Base-by-base conservation (phyloP, 768 basidiomycete species). In the Roridomyces roridus region DNA sequence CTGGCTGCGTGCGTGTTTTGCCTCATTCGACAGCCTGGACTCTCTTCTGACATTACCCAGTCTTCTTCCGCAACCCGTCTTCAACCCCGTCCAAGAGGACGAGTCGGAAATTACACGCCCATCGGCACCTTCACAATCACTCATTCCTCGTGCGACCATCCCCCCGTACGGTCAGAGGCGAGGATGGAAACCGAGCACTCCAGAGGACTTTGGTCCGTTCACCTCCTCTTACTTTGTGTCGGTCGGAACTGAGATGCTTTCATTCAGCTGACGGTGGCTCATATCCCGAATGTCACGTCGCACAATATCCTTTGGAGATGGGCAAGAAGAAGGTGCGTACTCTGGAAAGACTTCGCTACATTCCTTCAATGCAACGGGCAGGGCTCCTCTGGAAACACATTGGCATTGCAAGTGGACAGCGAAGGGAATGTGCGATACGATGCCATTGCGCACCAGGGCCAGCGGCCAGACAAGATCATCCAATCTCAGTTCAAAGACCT, bases 401-500 rank as follows among this genome's bases (percentile, higher is more conserved):
- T 99, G 9, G 95, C 97, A 6, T 84, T 99, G 4, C 96, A 96
- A 82, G 96, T 98, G 25, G 96, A 99, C 68, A 85, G 85, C 56
- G 96, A 97, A 72, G 97, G 97, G 42, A 96, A 94, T 60, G 95
- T 98, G 47, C 89, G 93, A 60, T 99, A 98, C 70, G 96, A 97
- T 72, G 96, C 92, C 47, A 98, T 98, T 64, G 96, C 96, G 9
- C 89, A 89, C 58, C 95, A 98, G 73, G 97, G 97, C 36, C 92
- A 97, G 67, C 87, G 93, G 20, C 80, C 83, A 1, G 94, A 90
- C 64, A 92, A 92, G 71, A 75, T 86, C 50, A 83, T 98, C 11
- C 96, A 98, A 69, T 94, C 95, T 0, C 94, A 96, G 65, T 98
- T 97, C 80, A 98, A 97, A 70, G 97, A 98, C 70, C 88, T 99